Conservation (phyloP, 345 rosid species). For the Raphanus sativus region DNA sequence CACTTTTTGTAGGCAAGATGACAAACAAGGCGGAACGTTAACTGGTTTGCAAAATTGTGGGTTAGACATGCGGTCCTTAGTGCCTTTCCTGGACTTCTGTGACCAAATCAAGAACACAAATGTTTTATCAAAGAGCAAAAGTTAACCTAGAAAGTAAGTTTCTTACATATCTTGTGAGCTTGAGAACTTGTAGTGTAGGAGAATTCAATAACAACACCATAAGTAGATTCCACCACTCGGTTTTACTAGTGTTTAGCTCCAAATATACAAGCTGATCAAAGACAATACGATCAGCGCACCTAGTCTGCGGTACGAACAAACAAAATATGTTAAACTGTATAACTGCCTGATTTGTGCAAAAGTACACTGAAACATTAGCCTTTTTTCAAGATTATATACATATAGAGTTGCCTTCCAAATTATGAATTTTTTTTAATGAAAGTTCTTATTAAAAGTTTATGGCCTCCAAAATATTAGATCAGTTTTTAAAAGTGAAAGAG, state of each 20-base stretch:
- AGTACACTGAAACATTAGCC: too few species aligned
- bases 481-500: background rate
- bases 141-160: background rate
- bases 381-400: too few species aligned
- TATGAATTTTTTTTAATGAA: too few species aligned
- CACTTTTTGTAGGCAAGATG: slow-evolving; percentile 4
- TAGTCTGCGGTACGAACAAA: slow-evolving; percentile 9
- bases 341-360: too few species aligned
- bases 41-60: background rate
- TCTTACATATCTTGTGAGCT: slow-evolving; percentile 2
- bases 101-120: background rate
- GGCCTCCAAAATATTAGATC: background rate
- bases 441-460: background rate
- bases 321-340: background rate
- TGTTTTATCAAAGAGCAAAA: background rate
- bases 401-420: too few species aligned
- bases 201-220: background rate
- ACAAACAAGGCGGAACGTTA: slow-evolving; percentile 3
- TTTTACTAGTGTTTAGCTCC: slow-evolving; percentile 14
- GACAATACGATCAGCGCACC: background rate
- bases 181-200: slow-evolving; percentile 19
- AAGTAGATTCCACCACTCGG: slow-evolving; percentile 20
- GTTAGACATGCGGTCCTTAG: background rate
- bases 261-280: slow-evolving; percentile 11
- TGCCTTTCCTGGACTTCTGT: background rate